Evolutionary conservation across 2,329 filamentous ascomycete species (phyloP).

Genomic region (Metarhizium sp.): DNA sequence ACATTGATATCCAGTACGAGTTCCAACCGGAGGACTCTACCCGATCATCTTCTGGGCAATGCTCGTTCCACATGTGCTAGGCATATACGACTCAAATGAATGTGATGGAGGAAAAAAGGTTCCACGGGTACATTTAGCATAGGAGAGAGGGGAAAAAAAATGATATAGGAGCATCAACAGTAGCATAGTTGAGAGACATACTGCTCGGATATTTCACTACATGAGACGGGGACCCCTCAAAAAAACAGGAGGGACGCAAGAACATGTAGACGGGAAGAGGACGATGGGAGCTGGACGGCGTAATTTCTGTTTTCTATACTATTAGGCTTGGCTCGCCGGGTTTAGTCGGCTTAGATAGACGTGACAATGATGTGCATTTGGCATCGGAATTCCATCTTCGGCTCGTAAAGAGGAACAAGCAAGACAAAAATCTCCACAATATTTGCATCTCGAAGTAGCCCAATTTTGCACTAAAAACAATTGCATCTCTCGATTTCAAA

Average conservation of each 20-base stretch:
- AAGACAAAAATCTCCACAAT: no score
- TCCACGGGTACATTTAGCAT: no score
- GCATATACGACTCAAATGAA: not conserved
- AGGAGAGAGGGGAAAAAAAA: not conserved
- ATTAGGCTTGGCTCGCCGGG: not conserved
- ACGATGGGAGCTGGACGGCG: not conserved
- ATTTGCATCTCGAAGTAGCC: no score
- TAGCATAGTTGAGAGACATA: not conserved
- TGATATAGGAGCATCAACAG: not conserved
- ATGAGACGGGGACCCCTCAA: not conserved
- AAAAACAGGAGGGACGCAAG: not conserved
- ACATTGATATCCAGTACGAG: constrained; percentile 79
- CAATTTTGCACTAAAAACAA: not conserved
- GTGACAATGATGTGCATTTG: not conserved
- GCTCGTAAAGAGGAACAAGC: not conserved
- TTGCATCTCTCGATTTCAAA: not conserved
- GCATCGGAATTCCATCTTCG: not conserved
- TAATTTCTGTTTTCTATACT: not conserved
- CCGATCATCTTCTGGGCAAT: constrained; percentile 58
- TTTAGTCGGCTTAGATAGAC: not conserved
- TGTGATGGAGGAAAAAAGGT: not conserved
- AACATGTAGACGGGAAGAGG: not conserved
- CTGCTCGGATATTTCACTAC: not conserved
- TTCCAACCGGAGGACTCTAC: constrained; percentile 67
- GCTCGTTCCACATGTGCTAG: constrained; percentile 74